A percentile compares a stretch with the other conserved stretches of the same genome.
phyloP scores from a whole-genome alignment of 1,284 basidiomycete species.

The Puccinia coronata region DNA sequence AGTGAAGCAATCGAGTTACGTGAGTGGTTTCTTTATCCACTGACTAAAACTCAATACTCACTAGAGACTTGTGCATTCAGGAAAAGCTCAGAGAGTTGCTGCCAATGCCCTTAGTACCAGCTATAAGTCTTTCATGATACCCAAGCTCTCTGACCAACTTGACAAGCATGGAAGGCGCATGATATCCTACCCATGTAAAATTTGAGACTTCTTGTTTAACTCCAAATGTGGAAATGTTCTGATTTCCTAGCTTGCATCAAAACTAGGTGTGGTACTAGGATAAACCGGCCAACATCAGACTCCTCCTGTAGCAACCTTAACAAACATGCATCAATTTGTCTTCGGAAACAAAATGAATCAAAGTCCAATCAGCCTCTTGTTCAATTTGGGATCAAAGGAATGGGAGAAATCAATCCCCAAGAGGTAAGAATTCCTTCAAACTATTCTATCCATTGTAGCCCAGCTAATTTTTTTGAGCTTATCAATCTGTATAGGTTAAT shows the following conservation, averaged over 20 bases:
- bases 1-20: too few relatives aligned
- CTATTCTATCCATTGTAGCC: not conserved
- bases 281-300: not conserved
- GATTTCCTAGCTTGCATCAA: not conserved
- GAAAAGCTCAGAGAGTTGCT: too few relatives aligned
- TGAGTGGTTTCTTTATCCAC: too few relatives aligned
- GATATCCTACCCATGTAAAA: conserved; percentile 18
- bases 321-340: not conserved
- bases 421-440: not conserved
- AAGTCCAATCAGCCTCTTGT: not conserved
- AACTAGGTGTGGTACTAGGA: conserved; percentile 7
- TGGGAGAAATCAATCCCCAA: not conserved
- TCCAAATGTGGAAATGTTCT: not conserved
- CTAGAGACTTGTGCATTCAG: too few relatives aligned
- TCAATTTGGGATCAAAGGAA: not conserved
- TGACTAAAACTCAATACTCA: too few relatives aligned
- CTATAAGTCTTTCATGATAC: too few relatives aligned
- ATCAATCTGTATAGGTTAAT: not conserved
- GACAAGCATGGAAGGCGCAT: not conserved
- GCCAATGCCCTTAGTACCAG: too few relatives aligned
- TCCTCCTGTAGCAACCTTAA: not conserved
- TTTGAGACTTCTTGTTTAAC: not conserved
- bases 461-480: not conserved
- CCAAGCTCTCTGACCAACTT: too few relatives aligned
- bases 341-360: not conserved